Percentiles rank a stretch among this genome's conserved stretches.
phyloP scores from a whole-genome alignment of 495 filamentous ascomycete species.

The Aspergillus affinis region DNA sequence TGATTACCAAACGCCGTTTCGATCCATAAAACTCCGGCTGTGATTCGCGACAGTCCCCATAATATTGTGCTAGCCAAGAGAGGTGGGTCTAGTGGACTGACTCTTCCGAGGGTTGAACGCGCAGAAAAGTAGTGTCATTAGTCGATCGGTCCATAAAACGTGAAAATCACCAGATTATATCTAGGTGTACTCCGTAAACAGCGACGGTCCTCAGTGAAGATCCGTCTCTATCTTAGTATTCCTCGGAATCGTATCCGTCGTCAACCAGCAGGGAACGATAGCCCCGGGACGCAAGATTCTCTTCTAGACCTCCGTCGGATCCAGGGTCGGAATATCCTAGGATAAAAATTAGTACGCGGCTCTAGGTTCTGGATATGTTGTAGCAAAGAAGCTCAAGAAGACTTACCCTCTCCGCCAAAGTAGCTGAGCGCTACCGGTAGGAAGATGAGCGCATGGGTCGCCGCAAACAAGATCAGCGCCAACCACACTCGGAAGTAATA shows the following conservation, averaged over 20 bases:
- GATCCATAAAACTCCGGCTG: neutral
- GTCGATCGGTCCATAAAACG: neutral
- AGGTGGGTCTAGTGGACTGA: neutral
- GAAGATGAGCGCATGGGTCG: constrained; percentile 84
- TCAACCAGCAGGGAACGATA: constrained; percentile 52
- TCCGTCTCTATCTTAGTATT: constrained; percentile 34
- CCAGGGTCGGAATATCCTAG: constrained; percentile 81
- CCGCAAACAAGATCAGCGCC: constrained; percentile 85
- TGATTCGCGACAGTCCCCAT: too few species aligned
- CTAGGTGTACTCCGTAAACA: constrained; percentile 6
- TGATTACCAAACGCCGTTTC: neutral
- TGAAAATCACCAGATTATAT: neutral
- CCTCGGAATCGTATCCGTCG: constrained; percentile 53
- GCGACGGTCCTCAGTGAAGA: neutral
- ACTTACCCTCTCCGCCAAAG: constrained; percentile 75
- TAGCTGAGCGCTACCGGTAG: constrained; percentile 87
- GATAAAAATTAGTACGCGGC: constrained; percentile 11
- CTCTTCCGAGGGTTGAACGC: neutral
- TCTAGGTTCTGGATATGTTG: neutral
- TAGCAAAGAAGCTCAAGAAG: neutral
- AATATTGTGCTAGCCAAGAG: neutral
- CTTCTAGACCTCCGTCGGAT: constrained; percentile 78
- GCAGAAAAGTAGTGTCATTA: neutral
- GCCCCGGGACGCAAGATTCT: constrained; percentile 64
- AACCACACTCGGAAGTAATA: constrained; percentile 99